These are phyloP conservation scores for Dacryopinax spathularia DNA, from an alignment of 768 basidiomycete species.

Conservation along the genomic window DNA sequence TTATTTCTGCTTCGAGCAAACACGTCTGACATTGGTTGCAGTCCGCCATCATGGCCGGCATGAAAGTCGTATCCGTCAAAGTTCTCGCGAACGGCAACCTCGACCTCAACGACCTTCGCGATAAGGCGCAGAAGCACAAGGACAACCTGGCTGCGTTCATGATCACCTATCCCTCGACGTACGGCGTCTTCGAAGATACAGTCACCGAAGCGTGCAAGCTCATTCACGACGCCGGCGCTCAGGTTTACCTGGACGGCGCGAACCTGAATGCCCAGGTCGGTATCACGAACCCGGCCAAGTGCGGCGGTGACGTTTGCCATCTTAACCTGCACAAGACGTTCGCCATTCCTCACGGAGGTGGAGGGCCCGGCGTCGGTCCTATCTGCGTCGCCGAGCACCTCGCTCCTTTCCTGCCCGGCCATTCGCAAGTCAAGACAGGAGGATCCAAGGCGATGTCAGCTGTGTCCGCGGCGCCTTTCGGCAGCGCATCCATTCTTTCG, in stretches of 20 bases:
- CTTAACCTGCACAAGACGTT: constrained; percentile 98
- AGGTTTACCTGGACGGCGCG: constrained; percentile 93
- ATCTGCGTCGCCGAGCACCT: constrained; percentile 92
- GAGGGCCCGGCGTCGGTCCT: constrained; percentile 91
- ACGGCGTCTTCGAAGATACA: constrained; percentile 92
- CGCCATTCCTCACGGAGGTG: constrained; percentile 93
- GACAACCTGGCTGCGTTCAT: constrained; percentile 90
- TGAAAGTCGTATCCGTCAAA: constrained; percentile 94
- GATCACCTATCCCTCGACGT: constrained; percentile 97
- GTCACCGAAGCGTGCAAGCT: constrained; percentile 78
- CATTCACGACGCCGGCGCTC: constrained; percentile 87
- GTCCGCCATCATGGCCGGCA: constrained; percentile 93
- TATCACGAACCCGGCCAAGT: constrained; percentile 81
- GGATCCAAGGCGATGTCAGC: constrained; percentile 66
- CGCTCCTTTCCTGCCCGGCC: constrained; percentile 83
- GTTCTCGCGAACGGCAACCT: constrained; percentile 74
- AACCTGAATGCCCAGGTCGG: constrained; percentile 93
- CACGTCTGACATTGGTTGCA: constrained; percentile 20
- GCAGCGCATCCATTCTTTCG: constrained; percentile 84
- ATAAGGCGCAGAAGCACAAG: constrained; percentile 82
- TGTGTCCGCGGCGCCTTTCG: constrained; percentile 83
- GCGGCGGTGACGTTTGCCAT: constrained; percentile 96
- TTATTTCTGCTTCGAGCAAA: neutral
- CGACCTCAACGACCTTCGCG: constrained; percentile 69
- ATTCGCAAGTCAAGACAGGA: constrained; percentile 56